These are phyloP conservation scores for Polychytrium aggregatum DNA, from an alignment of 192 early-diverging fungal species.

Conservation along the genomic window DNA sequence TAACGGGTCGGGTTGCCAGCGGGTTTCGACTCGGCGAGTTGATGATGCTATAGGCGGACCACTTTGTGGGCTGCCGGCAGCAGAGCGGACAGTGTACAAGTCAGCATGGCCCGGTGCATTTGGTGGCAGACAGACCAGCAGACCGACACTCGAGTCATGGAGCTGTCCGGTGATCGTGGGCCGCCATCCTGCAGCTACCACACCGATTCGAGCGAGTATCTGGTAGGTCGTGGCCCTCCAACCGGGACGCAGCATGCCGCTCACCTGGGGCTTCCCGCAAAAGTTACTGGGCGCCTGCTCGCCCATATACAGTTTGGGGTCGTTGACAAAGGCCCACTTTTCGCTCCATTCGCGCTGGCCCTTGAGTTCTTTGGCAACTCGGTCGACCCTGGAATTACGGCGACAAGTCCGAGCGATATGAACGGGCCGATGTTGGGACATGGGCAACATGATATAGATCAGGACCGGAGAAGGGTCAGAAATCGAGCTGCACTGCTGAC, in stretches of 20 bases:
- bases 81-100: neutral
- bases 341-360: constrained; percentile 23
- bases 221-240: neutral
- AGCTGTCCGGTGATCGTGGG: neutral
- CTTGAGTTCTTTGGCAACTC: constrained; percentile 19
- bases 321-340: constrained; percentile 18
- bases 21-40: constrained; percentile 7
- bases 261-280: neutral
- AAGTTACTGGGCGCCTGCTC: constrained; percentile 1
- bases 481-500: too few relatives aligned
- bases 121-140: neutral
- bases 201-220: neutral
- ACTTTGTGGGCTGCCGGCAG: constrained; percentile 12
- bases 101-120: neutral
- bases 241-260: neutral
- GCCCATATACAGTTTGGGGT: constrained; percentile 20
- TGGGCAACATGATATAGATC: too few relatives aligned
- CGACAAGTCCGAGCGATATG: too few relatives aligned
- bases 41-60: constrained; percentile 11
- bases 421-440: too few relatives aligned
- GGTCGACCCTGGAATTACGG: constrained; percentile 28
- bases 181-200: neutral
- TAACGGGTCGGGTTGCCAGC: constrained; percentile 60
- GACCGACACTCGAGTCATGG: neutral
- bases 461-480: too few relatives aligned